Conservation (phyloP, 208 protist species). For the Acanthamoeba royreba region DNA sequence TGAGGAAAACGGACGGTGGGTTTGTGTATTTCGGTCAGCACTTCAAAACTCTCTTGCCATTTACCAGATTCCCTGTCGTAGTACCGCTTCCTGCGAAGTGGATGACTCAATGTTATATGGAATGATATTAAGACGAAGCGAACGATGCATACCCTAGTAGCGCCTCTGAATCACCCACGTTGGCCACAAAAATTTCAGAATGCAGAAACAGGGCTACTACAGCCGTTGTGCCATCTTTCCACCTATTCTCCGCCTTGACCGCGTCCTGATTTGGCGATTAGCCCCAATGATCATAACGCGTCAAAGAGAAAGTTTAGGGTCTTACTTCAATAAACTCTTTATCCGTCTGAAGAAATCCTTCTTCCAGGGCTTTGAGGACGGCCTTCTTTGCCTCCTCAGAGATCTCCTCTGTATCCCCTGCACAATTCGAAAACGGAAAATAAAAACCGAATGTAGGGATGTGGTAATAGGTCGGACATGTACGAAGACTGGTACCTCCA, state of each 20-base stretch:
- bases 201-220: not conserved
- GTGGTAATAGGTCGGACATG: not conserved
- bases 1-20: not conserved
- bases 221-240: conserved; percentile 2
- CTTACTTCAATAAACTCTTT: not conserved
- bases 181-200: not conserved
- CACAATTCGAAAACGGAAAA: not conserved
- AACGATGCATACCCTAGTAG: not conserved
- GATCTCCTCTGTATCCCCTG: not conserved
- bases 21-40: conserved; percentile 12
- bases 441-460: not conserved
- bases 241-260: not conserved
- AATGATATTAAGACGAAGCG: not conserved
- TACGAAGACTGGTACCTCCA: not conserved
- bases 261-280: not conserved
- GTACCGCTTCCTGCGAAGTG: not conserved
- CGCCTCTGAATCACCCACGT: conserved; percentile 11
- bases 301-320: not conserved
- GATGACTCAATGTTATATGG: not conserved
- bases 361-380: not conserved
- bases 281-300: not conserved
- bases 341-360: not conserved
- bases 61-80: not conserved
- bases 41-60: not conserved
- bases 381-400: not conserved